Base-by-base conservation (phyloP, 148 eudicot genomes). In the Vaccinium vitisidaea region DNA sequence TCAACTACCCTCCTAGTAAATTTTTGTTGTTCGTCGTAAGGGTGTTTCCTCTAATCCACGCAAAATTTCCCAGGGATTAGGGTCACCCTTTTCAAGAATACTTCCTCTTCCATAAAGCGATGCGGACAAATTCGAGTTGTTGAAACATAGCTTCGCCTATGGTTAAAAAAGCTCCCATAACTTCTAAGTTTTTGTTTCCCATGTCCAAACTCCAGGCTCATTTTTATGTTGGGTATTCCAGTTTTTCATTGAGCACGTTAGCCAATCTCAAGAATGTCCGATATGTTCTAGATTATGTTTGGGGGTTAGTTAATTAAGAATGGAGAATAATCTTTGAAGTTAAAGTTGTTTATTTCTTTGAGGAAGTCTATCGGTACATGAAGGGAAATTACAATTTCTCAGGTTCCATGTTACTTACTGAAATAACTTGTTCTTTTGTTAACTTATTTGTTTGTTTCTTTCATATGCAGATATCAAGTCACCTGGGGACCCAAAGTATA, bases 381-480 rank as follows among this genome's bases (percentile, higher is more conserved):
- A 21, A 80, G 12, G 71, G 6, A 80, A 80, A 61, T 58, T 21
- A 61, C 13, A 39, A 53, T 70, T 9, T 21, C 23, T 18, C 19
- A 71, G 27, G 65, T 82, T 82, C 25, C 3, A 71, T 80, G 14
- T 30, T 71, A 30, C 32, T 65, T 25, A 30, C 27, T 14, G 61
- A 52, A 82, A 30, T 52, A 36, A 36, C 63, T 70, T 13, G 2
- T 78, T 8, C 23, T 32, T 18, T 55, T 15, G 36, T 69, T 21
- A 21, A 77, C 77, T 52, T 63, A 48, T 32, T 46, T 15, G 10
- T 85, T 25, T 50, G 50, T 79, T 65, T 21, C 2, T 71, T 48
- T 48, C 79, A 39, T 74, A 15, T 86, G 91, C 96, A 95, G 98
- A 95, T 90, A 75, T 91, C 32, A 95, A 91, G 85, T 93, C 98